phyloP scores from a whole-genome alignment of 768 basidiomycete species.

The Panaeolus papilionaceus region DNA sequence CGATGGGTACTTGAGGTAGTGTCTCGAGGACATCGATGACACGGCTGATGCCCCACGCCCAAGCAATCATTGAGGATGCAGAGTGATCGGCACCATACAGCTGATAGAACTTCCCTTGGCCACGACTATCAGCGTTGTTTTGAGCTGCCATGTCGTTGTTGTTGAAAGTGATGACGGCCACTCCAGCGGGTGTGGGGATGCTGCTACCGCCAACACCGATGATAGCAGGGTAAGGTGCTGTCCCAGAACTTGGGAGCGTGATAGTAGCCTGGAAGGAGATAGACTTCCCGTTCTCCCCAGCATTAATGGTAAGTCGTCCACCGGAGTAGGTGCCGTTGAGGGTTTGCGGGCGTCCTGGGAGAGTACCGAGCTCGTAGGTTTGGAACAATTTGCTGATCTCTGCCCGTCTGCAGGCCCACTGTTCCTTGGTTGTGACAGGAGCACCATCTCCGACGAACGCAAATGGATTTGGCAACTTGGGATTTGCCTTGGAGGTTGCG shows the following conservation, averaged over 20 bases:
- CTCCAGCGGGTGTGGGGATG: slow-evolving; percentile 39
- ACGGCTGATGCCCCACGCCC: slow-evolving; percentile 62
- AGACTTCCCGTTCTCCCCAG: slow-evolving; percentile 44
- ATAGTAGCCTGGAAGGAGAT: slow-evolving; percentile 54
- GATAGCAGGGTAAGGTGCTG: slow-evolving; percentile 53
- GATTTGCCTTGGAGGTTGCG: slow-evolving; percentile 37
- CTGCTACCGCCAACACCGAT: slow-evolving; percentile 54
- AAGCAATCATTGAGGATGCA: slow-evolving; percentile 57
- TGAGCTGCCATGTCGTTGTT: slow-evolving; percentile 57
- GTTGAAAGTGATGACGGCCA: slow-evolving; percentile 51
- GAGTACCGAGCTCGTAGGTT: slow-evolving; percentile 52
- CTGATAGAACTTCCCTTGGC: slow-evolving; percentile 58
- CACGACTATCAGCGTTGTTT: slow-evolving; percentile 48
- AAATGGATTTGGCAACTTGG: slow-evolving; percentile 58
- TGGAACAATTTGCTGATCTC: slow-evolving; percentile 56
- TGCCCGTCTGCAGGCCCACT: slow-evolving; percentile 54
- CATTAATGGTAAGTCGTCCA: slow-evolving; percentile 51
- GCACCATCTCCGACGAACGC: slow-evolving; percentile 45
- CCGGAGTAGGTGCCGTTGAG: slow-evolving; percentile 48
- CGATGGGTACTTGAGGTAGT: slow-evolving; percentile 49
- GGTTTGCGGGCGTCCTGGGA: slow-evolving; percentile 47
- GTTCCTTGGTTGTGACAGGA: slow-evolving; percentile 42
- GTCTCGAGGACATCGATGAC: slow-evolving; percentile 61
- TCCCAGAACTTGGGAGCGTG: slow-evolving; percentile 46
- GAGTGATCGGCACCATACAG: slow-evolving; percentile 52